Conservation (phyloP, 179 eudicot genomes). For the Beta macrorhiza region DNA sequence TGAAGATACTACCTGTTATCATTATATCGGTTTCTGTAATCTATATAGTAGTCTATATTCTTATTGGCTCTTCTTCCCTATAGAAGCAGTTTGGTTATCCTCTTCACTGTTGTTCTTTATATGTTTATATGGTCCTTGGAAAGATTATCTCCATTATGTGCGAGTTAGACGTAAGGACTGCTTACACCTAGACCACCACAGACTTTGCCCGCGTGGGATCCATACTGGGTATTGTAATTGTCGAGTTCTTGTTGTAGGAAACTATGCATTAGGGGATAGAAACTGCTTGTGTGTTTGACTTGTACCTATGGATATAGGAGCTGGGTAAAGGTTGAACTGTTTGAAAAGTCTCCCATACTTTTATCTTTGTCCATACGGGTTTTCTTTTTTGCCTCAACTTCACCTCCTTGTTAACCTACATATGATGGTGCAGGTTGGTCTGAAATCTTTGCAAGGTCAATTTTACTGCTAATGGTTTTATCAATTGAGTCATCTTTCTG, state of each 20-base stretch:
- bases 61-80: not conserved
- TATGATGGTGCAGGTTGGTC: not conserved
- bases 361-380: not conserved
- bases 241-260: not conserved
- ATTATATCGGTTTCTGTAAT: not conserved
- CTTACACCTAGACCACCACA: not conserved
- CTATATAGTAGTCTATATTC: not conserved
- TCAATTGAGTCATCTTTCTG: not conserved
- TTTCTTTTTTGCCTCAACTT: not conserved
- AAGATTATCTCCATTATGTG: not conserved
- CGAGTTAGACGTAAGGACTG: not conserved
- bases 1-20: no score
- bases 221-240: not conserved
- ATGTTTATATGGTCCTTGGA: not conserved
- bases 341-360: not conserved
- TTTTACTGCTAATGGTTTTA: not conserved
- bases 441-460: not conserved
- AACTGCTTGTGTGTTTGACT: not conserved
- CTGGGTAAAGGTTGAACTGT: not conserved
- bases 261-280: conserved; percentile 9
- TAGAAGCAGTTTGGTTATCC: not conserved
- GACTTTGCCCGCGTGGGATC: not conserved
- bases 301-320: not conserved
- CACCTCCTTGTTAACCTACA: not conserved
- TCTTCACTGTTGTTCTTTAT: not conserved